phyloP scores from a whole-genome alignment of 139 green algal species.

The Ostreobium quekettii region DNA sequence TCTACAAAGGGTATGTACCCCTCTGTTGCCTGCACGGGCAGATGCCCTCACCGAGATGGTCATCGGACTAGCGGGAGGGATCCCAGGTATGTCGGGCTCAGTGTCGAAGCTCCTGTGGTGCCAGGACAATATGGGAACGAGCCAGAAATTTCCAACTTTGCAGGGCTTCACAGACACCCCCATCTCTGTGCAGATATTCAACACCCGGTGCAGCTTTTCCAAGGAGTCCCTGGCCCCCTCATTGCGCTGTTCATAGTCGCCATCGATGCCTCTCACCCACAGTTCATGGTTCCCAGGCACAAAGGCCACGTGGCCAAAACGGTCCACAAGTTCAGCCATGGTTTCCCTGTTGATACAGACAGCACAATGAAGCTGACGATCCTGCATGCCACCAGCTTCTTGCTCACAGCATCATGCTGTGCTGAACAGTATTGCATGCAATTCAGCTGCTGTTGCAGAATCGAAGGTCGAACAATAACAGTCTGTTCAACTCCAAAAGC shows the following conservation, averaged over 20 bases:
- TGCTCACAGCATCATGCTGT: too few species aligned
- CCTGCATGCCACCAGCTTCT: too few species aligned
- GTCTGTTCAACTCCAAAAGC: too few species aligned
- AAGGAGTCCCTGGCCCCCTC: constrained; percentile 21
- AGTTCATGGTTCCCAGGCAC: constrained; percentile 71
- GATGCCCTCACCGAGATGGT: constrained; percentile 31
- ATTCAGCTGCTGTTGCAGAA: too few species aligned
- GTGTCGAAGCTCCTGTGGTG: constrained; percentile 41
- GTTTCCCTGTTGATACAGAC: constrained; percentile 36
- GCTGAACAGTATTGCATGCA: too few species aligned
- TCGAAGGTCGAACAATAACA: too few species aligned
- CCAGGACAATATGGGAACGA: constrained; percentile 46
- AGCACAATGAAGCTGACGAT: too few species aligned
- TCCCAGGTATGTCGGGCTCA: constrained; percentile 39
- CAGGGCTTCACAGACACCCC: constrained; percentile 39
- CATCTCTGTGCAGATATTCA: constrained; percentile 39
- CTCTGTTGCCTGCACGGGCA: too few species aligned
- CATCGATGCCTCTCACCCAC: constrained; percentile 47
- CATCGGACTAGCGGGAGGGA: constrained; percentile 21
- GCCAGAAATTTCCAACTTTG: constrained; percentile 36
- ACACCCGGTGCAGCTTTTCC: constrained; percentile 43
- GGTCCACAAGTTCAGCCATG: constrained; percentile 28
- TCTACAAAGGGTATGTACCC: too few species aligned
- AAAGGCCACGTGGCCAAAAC: constrained; percentile 53
- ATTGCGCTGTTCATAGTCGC: constrained; percentile 18